Base-by-base conservation (phyloP, 2,329 filamentous ascomycete genomes). In the Curvularia sp. region DNA sequence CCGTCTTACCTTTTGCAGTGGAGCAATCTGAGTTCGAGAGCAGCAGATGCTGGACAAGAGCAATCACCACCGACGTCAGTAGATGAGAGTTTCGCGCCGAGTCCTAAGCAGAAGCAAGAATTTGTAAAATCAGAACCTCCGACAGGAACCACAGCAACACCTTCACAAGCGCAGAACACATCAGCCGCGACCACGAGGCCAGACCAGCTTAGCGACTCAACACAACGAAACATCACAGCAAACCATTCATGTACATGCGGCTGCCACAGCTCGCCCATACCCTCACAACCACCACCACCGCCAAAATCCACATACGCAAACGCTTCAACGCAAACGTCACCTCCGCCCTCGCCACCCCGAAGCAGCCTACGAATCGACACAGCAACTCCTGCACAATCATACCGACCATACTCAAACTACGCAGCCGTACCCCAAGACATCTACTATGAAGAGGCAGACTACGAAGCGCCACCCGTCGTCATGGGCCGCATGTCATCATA, bases 401-500 rank as follows among this genome's bases (percentile, higher is more conserved):
- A 33, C 4, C 55, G 55, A 41, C 48, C 55, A 9, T 44, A 52
- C 1, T 52, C 62, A 31, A 60, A 28, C 28, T 62, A 59, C 39
- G 50, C 53, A 30, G 61, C 64, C 1, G 64, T 65, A 15, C 52
- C 54, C 2, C 53, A 57, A 20, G 66, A 69, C 15, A 30, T 31
- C 1, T 30, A 48, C 22, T 55, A 50, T 10, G 42, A 58, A 13
- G 52, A 55, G 22, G 20, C 43, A 26, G 51, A 58, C 8, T 55
- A 67, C 12, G 49, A 62, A 1, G 68, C 66, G 0, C 69, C 69
- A 2, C 71, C 71, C 0, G 62, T 75, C 0, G 55, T 64, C 24
- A 75, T 76, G 69, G 72, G 75, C 0, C 57, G 69, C 18, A 73
- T 73, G 72, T 60, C 73, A 31, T 68, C 68, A 20, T 76, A 71